Base-by-base conservation (phyloP, 2,329 filamentous ascomycete species). In the Fragosphaeria purpurea region DNA sequence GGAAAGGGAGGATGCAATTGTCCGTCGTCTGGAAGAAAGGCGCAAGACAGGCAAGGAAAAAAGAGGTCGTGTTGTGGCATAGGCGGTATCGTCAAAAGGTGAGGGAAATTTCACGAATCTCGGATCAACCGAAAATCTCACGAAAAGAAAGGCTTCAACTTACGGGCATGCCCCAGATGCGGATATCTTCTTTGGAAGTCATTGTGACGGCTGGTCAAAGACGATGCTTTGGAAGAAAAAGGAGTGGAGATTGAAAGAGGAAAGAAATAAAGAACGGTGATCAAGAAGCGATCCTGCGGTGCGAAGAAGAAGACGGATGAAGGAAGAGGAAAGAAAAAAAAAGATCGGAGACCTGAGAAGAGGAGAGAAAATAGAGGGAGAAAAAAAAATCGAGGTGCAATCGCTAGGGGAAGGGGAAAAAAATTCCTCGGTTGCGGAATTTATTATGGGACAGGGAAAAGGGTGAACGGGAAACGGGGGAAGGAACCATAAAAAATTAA, bases 161-260 rank as follows among this genome's bases (percentile, higher is more conserved):
- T 75, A 83, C 80, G 68, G 78, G 77, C 77, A 83, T 82, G 77
- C 80, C 80, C 75, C 82, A 63, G 63, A 83, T 73, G 68, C 72
- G 77, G 60, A 73, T 70, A 64, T 77, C 70, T 58, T 77, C 70
- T 63, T 71, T 69, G 61, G 65, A 59, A 68, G 76, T 71, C 77
- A 80, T 81, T 63, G 67, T 77, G 70, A 65, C 66, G 64, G 63
- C 61, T 67, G 64, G 62, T 70, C 66, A 68, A 68, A 68, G 63
- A 67, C 65, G 60, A 67, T 60, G 63, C 62, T 65, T 68, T 62
- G 67, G 35, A 37, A 67, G 67, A 63, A 59, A 62, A 64, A 12
- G 50, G 56, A 58, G 56, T 55, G 64, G 67, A 68, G 65, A 67
- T 65, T 66, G 61, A 66, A 65, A 40, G 42, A 44, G 66, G 61